Evolutionary conservation across 2,329 filamentous ascomycete genomes (phyloP), one percentile per base, ranked within the genome.

Genomic region (Stemphylium vesicarium): DNA sequence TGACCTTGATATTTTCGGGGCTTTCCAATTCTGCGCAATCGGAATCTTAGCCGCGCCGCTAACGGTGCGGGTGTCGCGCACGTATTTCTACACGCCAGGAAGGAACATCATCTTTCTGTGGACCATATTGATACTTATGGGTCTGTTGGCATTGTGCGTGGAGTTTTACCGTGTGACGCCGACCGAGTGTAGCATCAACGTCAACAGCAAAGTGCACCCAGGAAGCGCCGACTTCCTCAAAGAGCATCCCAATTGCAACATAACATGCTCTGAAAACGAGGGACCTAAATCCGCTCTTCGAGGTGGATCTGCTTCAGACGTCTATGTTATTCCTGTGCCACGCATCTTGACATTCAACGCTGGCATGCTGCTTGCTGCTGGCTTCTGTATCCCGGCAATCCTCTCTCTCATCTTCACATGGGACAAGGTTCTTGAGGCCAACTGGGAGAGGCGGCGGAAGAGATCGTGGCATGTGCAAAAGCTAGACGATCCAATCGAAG

Each of bases 1-100:
- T 12, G 87, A 89, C 63, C 84, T 90, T 82, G 87, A 90, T 61
- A 77, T 89, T 3, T 90, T 83, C 52, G 87, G 87, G 1, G 85
- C 86, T 8, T 88, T 89, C 57, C 87, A 90, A 60, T 69, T 89
- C 0, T 89, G 87, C 54, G 80, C 86, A 0, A 86, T 90, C 33
- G 87, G 85, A 11, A 85, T 89, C 13, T 63, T 90, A 4, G 84
- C 85, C 1, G 87, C 84, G 4, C 87, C 87, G 0, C 79, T 86
- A 0, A 88, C 86, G 0, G 85, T 87, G 18, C 80, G 81, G 57
- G 70, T 86, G 38, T 89, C 86, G 1, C 74, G 74, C 13, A 89
- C 86, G 0, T 89, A 89, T 65, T 89, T 88, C 66, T 79, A 85
- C 47, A 81, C 84, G 18, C 84, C 84, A 0, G 86, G 86, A 2